These are phyloP conservation scores for Fusarium sp. DNA, from an alignment of 2,329 filamentous ascomycete species.

Conservation along the genomic window DNA sequence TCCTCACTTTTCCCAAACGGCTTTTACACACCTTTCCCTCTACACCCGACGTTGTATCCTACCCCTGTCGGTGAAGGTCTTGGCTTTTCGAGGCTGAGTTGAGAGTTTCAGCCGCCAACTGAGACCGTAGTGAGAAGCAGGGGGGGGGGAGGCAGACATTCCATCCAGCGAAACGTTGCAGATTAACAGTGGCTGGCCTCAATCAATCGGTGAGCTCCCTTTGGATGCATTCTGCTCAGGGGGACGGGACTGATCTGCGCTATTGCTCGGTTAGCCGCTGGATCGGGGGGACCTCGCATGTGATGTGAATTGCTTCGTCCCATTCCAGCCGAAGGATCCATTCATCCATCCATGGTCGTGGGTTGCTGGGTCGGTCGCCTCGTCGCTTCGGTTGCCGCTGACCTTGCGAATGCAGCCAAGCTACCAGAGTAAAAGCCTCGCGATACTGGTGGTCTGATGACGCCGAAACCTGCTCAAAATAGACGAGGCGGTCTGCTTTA, in stretches of 20 bases:
- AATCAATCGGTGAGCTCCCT: neutral
- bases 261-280: neutral
- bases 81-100: slow-evolving; percentile 31
- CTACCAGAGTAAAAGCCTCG: neutral
- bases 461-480: neutral
- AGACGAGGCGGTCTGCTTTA: neutral
- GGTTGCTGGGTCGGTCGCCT: neutral
- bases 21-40: slow-evolving; percentile 12
- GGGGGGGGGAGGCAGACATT: neutral
- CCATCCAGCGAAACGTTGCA: slow-evolving; percentile 23
- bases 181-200: slow-evolving; percentile 13
- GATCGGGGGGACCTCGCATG: neutral
- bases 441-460: neutral
- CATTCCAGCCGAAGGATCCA: neutral
- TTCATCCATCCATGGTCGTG: neutral
- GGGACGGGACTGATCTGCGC: neutral
- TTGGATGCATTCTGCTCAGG: neutral
- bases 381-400: neutral
- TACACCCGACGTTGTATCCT: slow-evolving; percentile 5
- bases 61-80: slow-evolving; percentile 14
- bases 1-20: neutral
- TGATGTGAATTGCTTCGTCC: neutral
- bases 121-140: slow-evolving; percentile 18
- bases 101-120: slow-evolving; percentile 18
- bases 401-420: neutral